Evolutionary conservation across 768 basidiomycete species (phyloP).

Genomic region (Boletus tomentosulus): DNA sequence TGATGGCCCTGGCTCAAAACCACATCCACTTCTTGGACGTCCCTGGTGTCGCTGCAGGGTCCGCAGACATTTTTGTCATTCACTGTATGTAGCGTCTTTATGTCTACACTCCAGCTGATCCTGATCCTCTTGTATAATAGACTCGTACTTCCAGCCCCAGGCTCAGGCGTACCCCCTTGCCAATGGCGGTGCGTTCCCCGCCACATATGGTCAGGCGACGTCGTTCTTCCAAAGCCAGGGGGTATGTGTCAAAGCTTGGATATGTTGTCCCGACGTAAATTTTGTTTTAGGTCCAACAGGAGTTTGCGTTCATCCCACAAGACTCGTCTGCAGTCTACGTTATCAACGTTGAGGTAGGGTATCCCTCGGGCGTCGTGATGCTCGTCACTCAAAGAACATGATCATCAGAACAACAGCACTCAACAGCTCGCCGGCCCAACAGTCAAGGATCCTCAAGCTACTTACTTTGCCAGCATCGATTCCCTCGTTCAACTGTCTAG

Average conservation of each 20-base stretch:
- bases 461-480: conserved; percentile 58
- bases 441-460: conserved; percentile 53
- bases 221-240: conserved; percentile 60
- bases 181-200: conserved; percentile 55
- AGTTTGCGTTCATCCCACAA: conserved; percentile 75
- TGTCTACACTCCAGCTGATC: background rate
- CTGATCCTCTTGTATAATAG: conserved; percentile 33
- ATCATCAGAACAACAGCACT: conserved; percentile 56
- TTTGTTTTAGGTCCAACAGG: conserved; percentile 52
- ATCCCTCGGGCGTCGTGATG: background rate
- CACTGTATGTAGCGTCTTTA: conserved; percentile 57
- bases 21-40: conserved; percentile 82
- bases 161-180: conserved; percentile 52
- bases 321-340: conserved; percentile 72
- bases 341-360: conserved; percentile 58
- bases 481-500: conserved; percentile 68
- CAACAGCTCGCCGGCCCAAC: conserved; percentile 55
- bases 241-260: conserved; percentile 33
- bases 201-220: conserved; percentile 60
- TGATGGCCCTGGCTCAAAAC: conserved; percentile 81
- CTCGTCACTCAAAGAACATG: conserved; percentile 4
- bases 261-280: background rate
- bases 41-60: conserved; percentile 62
- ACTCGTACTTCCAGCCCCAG: conserved; percentile 73
- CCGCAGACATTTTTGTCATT: conserved; percentile 78